These are phyloP conservation scores for Chaetomiaceae sp. DNA, from an alignment of 2,329 filamentous ascomycete species.

Conservation along the genomic window DNA sequence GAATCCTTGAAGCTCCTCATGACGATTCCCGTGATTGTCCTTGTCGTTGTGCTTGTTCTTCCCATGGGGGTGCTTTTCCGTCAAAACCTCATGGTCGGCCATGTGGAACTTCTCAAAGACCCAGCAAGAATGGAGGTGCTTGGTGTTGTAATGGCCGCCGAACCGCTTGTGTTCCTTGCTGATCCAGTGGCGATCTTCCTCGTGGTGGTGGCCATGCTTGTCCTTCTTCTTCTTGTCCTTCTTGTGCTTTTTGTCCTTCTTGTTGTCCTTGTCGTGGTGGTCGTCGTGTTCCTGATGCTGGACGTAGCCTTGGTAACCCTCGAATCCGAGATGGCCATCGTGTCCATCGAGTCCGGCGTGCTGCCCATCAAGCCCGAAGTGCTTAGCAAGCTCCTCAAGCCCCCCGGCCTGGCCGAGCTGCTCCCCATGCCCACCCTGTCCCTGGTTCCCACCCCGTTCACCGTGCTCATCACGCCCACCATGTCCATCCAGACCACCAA, in stretches of 20 bases:
- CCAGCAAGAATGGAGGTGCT: slow-evolving; percentile 11
- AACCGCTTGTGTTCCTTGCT: not conserved
- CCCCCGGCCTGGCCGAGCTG: too few species aligned
- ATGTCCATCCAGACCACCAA: too few species aligned
- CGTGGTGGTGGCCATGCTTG: not conserved
- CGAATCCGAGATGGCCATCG: slow-evolving; percentile 21
- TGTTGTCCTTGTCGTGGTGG: too few species aligned
- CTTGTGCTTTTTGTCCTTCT: not conserved
- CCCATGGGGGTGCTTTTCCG: not conserved
- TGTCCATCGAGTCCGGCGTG: not conserved
- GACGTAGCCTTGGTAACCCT: slow-evolving; percentile 11
- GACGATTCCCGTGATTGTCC: not conserved
- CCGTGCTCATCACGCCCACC: too few species aligned
- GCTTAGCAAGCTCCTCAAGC: too few species aligned
- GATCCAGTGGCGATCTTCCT: not conserved
- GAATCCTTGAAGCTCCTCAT: not conserved
- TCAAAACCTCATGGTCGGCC: not conserved
- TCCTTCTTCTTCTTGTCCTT: not conserved
- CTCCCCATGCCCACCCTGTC: too few species aligned
- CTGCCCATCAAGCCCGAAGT: too few species aligned
- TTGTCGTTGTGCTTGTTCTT: not conserved
- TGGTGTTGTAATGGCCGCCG: slow-evolving; percentile 11
- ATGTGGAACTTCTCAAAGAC: slow-evolving; percentile 12
- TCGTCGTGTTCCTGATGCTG: too few species aligned
- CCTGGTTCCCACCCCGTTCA: too few species aligned